Evolutionary conservation across 1,284 basidiomycete species (phyloP), one percentile per base, ranked within the genome.

Genomic region (Veloboletus limbatus): DNA sequence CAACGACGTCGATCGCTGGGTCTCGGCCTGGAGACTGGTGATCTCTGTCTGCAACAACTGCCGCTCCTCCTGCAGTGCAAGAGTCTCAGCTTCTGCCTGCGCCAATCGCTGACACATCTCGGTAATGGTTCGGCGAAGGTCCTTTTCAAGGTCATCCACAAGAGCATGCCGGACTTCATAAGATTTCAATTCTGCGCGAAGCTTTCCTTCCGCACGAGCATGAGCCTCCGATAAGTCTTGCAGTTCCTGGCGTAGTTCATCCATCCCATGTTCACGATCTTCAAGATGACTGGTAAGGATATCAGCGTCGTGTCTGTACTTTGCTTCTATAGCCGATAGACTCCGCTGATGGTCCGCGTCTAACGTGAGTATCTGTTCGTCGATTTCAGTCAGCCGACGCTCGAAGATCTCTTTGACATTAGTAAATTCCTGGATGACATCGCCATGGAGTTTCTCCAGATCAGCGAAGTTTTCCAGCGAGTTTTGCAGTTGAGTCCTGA

Each of bases 21-120:
- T 65, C 56, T 88, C 82, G 3, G 82, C 81, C 45, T 78, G 75
- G 14, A 87, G 65, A 14, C 68, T 66, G 0, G 82, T 85, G 32
- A 75, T 72, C 53, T 81, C 70, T 27, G 71, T 70, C 49, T 85
- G 78, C 20, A 84, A 60, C 9, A 49, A 42, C 6, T 60, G 58
- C 36, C 75, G 79, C 62, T 83, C 81, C 40, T 74, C 69, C 48
- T 77, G 72, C 24, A 75, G 46, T 3, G 57, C 42, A 30, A 66
- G 59, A 20, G 70, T 44, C 17, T 66, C 59, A 1, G 37, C 17
- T 38, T 56, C 53, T 35, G 60, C 46, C 46, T 55, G 51, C 30
- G 54, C 43, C 31, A 66, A 39, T 30, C 34, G 58, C 18, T 52
- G 51, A 18, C 33, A 46, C 45, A 50, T 52, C 27, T 54, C 56